Percentiles rank a stretch among this genome's conserved stretches.
These are phyloP conservation scores for Spathaspora hagerdaliae DNA, from an alignment of 805 yeast species.

Conservation along the genomic window DNA sequence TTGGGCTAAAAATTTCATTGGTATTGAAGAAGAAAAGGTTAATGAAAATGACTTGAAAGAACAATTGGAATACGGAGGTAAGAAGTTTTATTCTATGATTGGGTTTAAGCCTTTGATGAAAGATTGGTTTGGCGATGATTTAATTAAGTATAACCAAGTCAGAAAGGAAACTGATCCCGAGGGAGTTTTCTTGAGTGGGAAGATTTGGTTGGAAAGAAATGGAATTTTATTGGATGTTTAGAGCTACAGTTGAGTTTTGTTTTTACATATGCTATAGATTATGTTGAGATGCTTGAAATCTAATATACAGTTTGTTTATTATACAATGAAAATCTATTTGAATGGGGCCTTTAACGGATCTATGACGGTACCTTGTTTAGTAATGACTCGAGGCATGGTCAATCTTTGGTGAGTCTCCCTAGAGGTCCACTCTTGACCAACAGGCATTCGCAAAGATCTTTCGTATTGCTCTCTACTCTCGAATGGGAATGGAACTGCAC, in stretches of 20 bases:
- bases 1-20: slow-evolving; percentile 96
- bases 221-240: slow-evolving; percentile 46
- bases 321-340: slow-evolving; percentile 30
- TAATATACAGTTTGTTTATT: neutral
- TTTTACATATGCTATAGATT: neutral
- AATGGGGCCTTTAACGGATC: slow-evolving; percentile 91
- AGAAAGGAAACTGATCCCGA: slow-evolving; percentile 74
- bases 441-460: slow-evolving; percentile 88
- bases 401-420: slow-evolving; percentile 80
- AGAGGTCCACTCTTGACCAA: slow-evolving; percentile 95
- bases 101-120: slow-evolving; percentile 69
- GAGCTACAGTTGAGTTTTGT: neutral
- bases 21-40: slow-evolving; percentile 40
- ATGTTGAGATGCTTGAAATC: neutral
- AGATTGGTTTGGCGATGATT: slow-evolving; percentile 77
- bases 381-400: slow-evolving; percentile 83
- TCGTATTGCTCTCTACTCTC: slow-evolving; percentile 94
- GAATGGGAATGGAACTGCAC: slow-evolving; percentile 91
- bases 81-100: slow-evolving; percentile 65
- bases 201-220: slow-evolving; percentile 77
- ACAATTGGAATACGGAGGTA: slow-evolving; percentile 37
- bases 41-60: slow-evolving; percentile 34
- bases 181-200: slow-evolving; percentile 74
- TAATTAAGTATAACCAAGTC: slow-evolving; percentile 55
- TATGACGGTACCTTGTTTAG: slow-evolving; percentile 84